Percentiles rank a stretch among this genome's conserved stretches.
These are phyloP conservation scores for Kluyveromyces nonfermentans DNA, from an alignment of 805 yeast genomes.

Conservation along the genomic window DNA sequence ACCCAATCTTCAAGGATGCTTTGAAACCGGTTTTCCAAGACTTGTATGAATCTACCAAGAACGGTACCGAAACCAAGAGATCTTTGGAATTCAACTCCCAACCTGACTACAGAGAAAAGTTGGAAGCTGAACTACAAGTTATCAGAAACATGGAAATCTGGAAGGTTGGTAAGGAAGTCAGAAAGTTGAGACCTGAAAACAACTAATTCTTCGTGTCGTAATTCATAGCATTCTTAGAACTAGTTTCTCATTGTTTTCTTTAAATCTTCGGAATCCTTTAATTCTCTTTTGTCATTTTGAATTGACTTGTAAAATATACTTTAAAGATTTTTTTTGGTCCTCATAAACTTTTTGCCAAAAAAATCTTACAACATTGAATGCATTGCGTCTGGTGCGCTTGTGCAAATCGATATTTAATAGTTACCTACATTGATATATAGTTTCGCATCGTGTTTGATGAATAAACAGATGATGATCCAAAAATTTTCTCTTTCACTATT, in stretches of 20 bases:
- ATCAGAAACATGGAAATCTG: slow-evolving; percentile 99
- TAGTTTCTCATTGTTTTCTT: neutral
- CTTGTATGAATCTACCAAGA: slow-evolving; percentile 87
- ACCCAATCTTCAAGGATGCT: slow-evolving; percentile 97
- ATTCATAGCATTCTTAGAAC: neutral
- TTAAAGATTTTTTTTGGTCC: neutral
- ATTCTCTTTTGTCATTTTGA: slow-evolving; percentile 2
- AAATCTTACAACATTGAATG: neutral
- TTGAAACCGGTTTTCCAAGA: slow-evolving; percentile 97
- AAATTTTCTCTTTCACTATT: too few relatives aligned
- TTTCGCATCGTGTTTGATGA: slow-evolving; percentile 13
- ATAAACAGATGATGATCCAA: slow-evolving; percentile 12
- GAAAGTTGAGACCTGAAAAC: slow-evolving; percentile 99
- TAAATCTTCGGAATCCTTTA: neutral
- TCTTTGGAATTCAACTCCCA: slow-evolving; percentile 98
- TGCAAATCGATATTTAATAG: neutral
- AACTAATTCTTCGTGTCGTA: slow-evolving; percentile 38
- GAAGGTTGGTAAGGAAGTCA: slow-evolving; percentile 98
- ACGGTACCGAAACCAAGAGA: slow-evolving; percentile 96
- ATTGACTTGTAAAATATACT: slow-evolving; percentile 3
- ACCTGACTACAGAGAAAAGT: slow-evolving; percentile 93
- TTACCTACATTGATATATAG: slow-evolving; percentile 2
- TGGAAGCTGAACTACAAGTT: slow-evolving; percentile 84
- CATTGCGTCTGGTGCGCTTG: slow-evolving; percentile 4
- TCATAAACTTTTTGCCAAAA: neutral